Percentiles rank a stretch among this genome's conserved stretches.
These are phyloP conservation scores for Stereocaulon alpinum DNA, from an alignment of 495 filamentous ascomycete genomes.

Conservation along the genomic window DNA sequence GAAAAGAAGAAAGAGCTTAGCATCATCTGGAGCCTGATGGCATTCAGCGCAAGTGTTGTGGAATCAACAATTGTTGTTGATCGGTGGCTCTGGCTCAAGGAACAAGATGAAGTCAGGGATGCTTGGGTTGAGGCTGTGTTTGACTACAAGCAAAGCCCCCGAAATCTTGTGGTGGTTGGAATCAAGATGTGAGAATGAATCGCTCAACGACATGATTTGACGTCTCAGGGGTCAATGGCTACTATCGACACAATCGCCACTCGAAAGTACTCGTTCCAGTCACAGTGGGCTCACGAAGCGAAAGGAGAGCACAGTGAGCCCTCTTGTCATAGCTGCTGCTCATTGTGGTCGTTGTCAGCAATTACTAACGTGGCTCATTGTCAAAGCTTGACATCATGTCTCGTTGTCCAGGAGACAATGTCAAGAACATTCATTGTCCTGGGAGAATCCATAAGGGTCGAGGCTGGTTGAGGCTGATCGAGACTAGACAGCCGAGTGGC, in stretches of 20 bases:
- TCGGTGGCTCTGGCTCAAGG: conserved; percentile 77
- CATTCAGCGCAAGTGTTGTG: conserved; percentile 78
- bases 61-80: conserved; percentile 88
- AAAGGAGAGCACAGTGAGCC: no score
- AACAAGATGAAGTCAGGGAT: conserved; percentile 57
- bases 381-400: neutral
- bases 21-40: conserved; percentile 87
- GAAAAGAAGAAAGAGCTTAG: conserved; percentile 72
- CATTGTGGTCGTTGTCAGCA: no score
- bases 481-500: no score
- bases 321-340: no score
- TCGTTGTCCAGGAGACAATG: no score
- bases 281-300: no score
- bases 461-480: no score
- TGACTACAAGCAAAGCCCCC: conserved; percentile 76
- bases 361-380: no score
- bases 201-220: no score
- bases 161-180: conserved; percentile 84
- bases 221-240: neutral
- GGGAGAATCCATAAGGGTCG: no score
- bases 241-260: neutral
- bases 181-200: conserved; percentile 50
- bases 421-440: no score
- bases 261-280: no score
- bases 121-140: conserved; percentile 91